phyloP scores from a whole-genome alignment of 495 filamentous ascomycete species.

The Mycothermus thermophilus region DNA sequence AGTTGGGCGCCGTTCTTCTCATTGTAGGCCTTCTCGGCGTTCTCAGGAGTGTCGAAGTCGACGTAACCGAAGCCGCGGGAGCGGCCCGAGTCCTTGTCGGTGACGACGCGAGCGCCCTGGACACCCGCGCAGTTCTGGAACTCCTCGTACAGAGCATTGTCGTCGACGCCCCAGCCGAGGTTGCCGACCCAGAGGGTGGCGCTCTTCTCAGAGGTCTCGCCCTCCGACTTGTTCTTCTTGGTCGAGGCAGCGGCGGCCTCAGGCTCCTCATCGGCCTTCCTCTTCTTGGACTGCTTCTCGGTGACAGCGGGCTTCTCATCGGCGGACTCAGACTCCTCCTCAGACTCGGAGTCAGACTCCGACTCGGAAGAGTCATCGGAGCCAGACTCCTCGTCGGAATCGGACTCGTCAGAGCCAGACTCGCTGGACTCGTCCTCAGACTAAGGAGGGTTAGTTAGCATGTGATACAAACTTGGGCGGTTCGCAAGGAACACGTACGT shows the following conservation, averaged over 20 bases:
- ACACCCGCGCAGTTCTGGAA: constrained; percentile 77
- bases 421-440: constrained; percentile 14
- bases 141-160: constrained; percentile 75
- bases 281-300: constrained; percentile 34
- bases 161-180: constrained; percentile 89
- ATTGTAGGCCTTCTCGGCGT: constrained; percentile 62
- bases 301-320: constrained; percentile 30
- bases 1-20: constrained; percentile 68
- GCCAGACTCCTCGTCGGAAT: constrained; percentile 4
- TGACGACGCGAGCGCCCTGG: constrained; percentile 62
- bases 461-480: too few species aligned
- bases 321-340: constrained; percentile 23
- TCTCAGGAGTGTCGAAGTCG: constrained; percentile 59
- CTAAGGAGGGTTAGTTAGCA: constrained; percentile 9
- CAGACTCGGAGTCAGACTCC: constrained; percentile 10
- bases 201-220: constrained; percentile 32
- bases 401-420: too few species aligned
- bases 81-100: constrained; percentile 65
- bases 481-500: constrained; percentile 20
- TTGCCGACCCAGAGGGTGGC: constrained; percentile 78
- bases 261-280: constrained; percentile 48
- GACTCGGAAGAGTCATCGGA: constrained; percentile 8
- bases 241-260: constrained; percentile 30
- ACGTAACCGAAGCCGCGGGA: constrained; percentile 97
- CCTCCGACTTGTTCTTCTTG: constrained; percentile 78